These are phyloP conservation scores for Aspergillus sp. DNA, from an alignment of 2,329 filamentous ascomycete species.

Conservation along the genomic window DNA sequence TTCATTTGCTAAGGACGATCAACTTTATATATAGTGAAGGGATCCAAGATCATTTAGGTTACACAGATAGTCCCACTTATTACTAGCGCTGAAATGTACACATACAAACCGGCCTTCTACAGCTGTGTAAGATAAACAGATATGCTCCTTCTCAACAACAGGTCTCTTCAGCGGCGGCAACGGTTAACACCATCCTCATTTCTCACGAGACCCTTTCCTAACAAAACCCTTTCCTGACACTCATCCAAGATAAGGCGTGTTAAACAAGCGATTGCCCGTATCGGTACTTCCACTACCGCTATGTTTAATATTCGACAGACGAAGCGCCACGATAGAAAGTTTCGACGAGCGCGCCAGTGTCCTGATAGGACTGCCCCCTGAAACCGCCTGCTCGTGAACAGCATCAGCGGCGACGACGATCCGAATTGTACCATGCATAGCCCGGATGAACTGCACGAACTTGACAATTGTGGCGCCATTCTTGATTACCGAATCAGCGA, in stretches of 20 bases:
- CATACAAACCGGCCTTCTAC: too few relatives aligned
- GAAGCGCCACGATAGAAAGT: constrained; percentile 52
- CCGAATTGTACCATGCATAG: constrained; percentile 37
- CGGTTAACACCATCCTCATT: too few relatives aligned
- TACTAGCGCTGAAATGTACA: too few relatives aligned
- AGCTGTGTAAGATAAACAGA: too few relatives aligned
- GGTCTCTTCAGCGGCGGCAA: too few relatives aligned
- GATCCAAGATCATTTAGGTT: too few relatives aligned
- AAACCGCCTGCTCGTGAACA: constrained; percentile 46
- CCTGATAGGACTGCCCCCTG: constrained; percentile 15
- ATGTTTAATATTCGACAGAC: constrained; percentile 58
- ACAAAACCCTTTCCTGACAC: too few relatives aligned
- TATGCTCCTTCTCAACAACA: too few relatives aligned
- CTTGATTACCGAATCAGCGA: constrained; percentile 65
- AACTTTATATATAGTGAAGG: too few relatives aligned
- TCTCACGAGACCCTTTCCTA: too few relatives aligned
- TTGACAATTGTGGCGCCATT: constrained; percentile 52
- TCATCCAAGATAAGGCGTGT: constrained; percentile 49
- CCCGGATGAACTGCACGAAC: constrained; percentile 52
- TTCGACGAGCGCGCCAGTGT: constrained; percentile 1
- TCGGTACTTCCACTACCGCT: constrained; percentile 55
- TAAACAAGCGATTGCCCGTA: constrained; percentile 61
- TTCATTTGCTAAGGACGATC: too few relatives aligned
- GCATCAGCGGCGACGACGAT: constrained; percentile 59
- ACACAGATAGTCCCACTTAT: too few relatives aligned